Evolutionary conservation across 2,329 filamentous ascomycete genomes (phyloP).

Genomic region (Bipolaris zeicola): DNA sequence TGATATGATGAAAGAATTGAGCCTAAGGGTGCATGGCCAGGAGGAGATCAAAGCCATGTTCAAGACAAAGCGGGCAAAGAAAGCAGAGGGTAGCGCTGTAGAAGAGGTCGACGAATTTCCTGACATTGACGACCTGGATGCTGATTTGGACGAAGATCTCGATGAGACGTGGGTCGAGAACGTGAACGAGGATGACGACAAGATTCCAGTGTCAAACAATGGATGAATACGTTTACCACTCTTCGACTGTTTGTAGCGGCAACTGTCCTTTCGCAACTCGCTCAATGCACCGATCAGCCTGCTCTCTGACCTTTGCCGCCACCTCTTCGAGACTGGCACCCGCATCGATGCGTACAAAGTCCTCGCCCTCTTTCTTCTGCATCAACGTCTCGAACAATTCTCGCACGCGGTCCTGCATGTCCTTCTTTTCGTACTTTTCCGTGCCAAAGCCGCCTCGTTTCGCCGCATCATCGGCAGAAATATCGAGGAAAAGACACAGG

Average conservation of each 20-base stretch:
- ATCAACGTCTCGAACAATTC: conserved; percentile 69
- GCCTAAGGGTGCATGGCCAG: conserved; percentile 70
- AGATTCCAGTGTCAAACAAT: not conserved
- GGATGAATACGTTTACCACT: conserved; percentile 29
- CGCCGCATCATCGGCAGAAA: conserved; percentile 73
- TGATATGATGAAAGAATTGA: conserved; percentile 82
- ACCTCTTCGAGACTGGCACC: conserved; percentile 59
- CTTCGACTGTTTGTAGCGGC: conserved; percentile 35
- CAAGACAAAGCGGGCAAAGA: conserved; percentile 56
- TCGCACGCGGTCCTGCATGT: conserved; percentile 80
- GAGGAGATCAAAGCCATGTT: conserved; percentile 74
- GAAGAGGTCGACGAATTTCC: conserved; percentile 17
- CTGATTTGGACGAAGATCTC: conserved; percentile 41
- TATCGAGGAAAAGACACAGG: conserved; percentile 83
- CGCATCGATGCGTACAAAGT: conserved; percentile 63
- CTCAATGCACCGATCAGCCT: conserved; percentile 31
- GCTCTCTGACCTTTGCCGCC: conserved; percentile 41
- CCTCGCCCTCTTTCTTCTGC: conserved; percentile 54
- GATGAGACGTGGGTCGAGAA: conserved; percentile 45
- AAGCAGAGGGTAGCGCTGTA: conserved; percentile 30
- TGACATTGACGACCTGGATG: conserved; percentile 32
- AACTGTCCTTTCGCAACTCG: conserved; percentile 28
- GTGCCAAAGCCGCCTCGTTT: conserved; percentile 83
- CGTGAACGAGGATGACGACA: conserved; percentile 37
- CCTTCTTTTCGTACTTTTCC: conserved; percentile 85